Evolutionary conservation across 768 basidiomycete species (phyloP).

Genomic region (Russula foetens): DNA sequence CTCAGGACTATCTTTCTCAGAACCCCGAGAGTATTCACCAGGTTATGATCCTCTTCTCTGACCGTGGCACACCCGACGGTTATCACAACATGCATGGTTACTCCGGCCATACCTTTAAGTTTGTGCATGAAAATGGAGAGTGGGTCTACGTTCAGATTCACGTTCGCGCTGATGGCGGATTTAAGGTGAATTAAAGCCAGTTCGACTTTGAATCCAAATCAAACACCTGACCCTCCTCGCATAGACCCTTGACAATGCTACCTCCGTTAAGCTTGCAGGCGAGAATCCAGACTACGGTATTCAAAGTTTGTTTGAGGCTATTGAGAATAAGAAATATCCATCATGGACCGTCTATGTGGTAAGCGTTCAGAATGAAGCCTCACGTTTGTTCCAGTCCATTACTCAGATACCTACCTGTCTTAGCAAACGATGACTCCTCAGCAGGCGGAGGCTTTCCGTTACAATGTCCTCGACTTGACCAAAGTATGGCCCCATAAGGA

Average conservation of each 20-base stretch:
- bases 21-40: constrained; percentile 89
- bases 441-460: constrained; percentile 85
- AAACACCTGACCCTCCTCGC: not conserved
- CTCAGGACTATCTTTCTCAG: constrained; percentile 78
- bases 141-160: constrained; percentile 88
- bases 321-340: constrained; percentile 74
- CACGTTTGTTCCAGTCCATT: not conserved
- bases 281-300: constrained; percentile 83
- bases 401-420: constrained; percentile 16
- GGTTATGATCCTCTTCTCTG: constrained; percentile 87
- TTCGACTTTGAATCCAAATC: not conserved
- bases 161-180: constrained; percentile 67
- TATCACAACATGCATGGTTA: constrained; percentile 86
- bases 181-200: constrained; percentile 46
- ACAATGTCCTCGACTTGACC: constrained; percentile 87
- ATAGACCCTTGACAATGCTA: constrained; percentile 62
- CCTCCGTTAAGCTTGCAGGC: constrained; percentile 58
- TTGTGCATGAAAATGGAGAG: constrained; percentile 76
- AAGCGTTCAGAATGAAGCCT: constrained; percentile 24
- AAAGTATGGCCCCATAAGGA: constrained; percentile 87
- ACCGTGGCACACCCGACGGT: constrained; percentile 90
- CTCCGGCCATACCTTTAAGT: constrained; percentile 87
- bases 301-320: constrained; percentile 68
- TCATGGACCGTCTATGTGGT: constrained; percentile 85
- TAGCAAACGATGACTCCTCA: constrained; percentile 90